phyloP scores from a whole-genome alignment of 129 eudicot species.

The carrot (Daucus carota) region DNA sequence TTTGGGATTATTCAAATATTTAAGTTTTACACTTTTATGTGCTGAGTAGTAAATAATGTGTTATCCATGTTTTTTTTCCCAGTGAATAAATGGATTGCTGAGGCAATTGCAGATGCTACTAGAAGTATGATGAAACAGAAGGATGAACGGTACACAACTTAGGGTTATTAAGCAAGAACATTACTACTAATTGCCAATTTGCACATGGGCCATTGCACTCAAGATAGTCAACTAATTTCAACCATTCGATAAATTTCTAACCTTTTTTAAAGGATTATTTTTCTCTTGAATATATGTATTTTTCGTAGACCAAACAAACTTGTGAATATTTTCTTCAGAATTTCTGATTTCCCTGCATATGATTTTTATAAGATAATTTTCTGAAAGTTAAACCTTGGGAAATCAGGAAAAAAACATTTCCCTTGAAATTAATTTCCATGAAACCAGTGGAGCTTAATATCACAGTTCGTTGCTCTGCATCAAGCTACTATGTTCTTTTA shows the following conservation, averaged over 20 bases:
- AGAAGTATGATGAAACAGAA: slow-evolving; percentile 90
- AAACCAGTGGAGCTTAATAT: no score
- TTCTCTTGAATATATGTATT: no score
- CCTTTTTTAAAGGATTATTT: no score
- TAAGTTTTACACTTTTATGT: background rate
- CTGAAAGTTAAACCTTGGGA: no score
- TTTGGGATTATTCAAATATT: background rate
- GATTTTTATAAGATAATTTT: no score
- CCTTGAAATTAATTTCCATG: no score
- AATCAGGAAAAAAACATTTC: no score
- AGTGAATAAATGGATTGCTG: slow-evolving; percentile 98
- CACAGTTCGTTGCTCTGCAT: background rate
- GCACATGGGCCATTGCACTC: background rate
- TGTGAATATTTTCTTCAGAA: no score
- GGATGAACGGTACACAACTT: slow-evolving; percentile 67
- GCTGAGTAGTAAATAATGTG: background rate
- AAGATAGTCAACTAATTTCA: background rate
- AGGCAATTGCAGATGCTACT: slow-evolving; percentile 73
- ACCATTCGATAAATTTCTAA: no score
- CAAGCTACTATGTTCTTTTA: background rate
- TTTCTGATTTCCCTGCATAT: no score
- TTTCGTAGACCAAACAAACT: no score
- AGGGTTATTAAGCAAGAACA: background rate
- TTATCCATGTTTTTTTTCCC: background rate
- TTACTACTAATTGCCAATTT: background rate